phyloP scores from a whole-genome alignment of 2,329 filamentous ascomycete species.

The Onygenales sp. region DNA sequence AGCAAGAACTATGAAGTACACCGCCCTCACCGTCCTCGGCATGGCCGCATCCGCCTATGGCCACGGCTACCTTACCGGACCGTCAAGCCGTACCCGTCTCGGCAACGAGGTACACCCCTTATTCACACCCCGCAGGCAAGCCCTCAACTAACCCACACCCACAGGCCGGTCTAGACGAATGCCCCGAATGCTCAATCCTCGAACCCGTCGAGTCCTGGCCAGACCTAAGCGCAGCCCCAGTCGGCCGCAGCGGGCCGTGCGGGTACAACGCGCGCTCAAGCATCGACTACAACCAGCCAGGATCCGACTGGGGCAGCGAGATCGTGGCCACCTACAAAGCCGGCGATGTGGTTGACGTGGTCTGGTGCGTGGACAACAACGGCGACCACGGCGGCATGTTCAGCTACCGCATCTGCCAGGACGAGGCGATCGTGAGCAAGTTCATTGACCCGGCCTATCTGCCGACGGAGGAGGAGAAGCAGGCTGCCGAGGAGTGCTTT shows the following conservation, averaged over 20 bases:
- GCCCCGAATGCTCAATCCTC: constrained; percentile 46
- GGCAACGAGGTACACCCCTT: constrained; percentile 31
- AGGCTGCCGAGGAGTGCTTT: constrained; percentile 46
- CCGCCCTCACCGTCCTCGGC: not conserved
- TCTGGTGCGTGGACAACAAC: constrained; percentile 50
- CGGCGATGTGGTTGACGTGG: constrained; percentile 40
- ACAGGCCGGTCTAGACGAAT: constrained; percentile 41
- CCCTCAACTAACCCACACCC: not conserved
- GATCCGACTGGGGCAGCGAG: constrained; percentile 34
- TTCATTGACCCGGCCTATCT: constrained; percentile 39
- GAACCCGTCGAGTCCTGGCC: constrained; percentile 46
- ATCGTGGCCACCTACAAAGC: constrained; percentile 37
- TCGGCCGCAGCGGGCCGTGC: constrained; percentile 42
- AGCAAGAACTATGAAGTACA: not conserved
- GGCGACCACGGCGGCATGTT: constrained; percentile 51
- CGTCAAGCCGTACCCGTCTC: constrained; percentile 37
- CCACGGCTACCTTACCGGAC: constrained; percentile 39
- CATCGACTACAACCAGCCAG: constrained; percentile 45
- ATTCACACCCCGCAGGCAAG: not conserved
- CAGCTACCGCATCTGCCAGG: constrained; percentile 44
- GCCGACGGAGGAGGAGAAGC: constrained; percentile 44
- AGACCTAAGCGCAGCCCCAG: constrained; percentile 35
- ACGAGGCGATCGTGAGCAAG: constrained; percentile 43
- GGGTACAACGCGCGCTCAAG: constrained; percentile 46
- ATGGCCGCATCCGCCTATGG: constrained; percentile 20